Percentiles rank a stretch among this genome's conserved stretches.
Evolutionary conservation across 192 early-diverging fungal genomes (phyloP).

Genomic region (Neocallimastix lanati): DNA sequence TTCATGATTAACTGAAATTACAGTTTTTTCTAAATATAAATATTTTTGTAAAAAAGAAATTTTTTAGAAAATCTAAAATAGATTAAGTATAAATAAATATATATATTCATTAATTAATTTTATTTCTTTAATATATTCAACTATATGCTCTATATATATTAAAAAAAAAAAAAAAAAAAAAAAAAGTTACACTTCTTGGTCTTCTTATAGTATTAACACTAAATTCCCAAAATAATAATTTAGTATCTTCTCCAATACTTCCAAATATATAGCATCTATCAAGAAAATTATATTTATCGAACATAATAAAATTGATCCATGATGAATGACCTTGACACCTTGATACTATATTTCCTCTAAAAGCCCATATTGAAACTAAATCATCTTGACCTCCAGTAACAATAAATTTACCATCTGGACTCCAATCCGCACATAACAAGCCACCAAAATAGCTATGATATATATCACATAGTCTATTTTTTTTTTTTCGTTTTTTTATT

Average conservation of each 20-base stretch:
- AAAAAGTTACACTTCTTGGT: conserved; percentile 27
- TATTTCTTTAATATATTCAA: too few species aligned
- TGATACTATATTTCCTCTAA: conserved; percentile 58
- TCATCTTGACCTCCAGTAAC: conserved; percentile 81
- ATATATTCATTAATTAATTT: too few species aligned
- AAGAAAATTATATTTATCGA: conserved; percentile 64
- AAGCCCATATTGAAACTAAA: conserved; percentile 72
- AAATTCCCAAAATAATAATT: conserved; percentile 87
- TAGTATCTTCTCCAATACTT: conserved; percentile 76
- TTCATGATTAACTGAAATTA: not conserved
- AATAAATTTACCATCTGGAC: conserved; percentile 62
- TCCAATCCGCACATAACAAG: conserved; percentile 71
- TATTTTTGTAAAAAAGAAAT: not conserved
- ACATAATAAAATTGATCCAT: conserved; percentile 67
- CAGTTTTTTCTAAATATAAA: not conserved
- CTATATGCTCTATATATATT: too few species aligned
- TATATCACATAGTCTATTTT: conserved; percentile 50
- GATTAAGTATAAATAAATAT: too few species aligned
- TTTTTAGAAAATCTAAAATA: too few species aligned
- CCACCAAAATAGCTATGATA: conserved; percentile 75
- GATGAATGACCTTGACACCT: conserved; percentile 82
- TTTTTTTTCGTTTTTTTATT: too few species aligned
- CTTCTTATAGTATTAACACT: conserved; percentile 53
- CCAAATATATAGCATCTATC: conserved; percentile 69
- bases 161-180: not conserved